Evolutionary conservation across 805 yeast genomes (phyloP), one percentile per base, ranked within the genome.

Genomic region (Wickerhamiella azymoides): DNA sequence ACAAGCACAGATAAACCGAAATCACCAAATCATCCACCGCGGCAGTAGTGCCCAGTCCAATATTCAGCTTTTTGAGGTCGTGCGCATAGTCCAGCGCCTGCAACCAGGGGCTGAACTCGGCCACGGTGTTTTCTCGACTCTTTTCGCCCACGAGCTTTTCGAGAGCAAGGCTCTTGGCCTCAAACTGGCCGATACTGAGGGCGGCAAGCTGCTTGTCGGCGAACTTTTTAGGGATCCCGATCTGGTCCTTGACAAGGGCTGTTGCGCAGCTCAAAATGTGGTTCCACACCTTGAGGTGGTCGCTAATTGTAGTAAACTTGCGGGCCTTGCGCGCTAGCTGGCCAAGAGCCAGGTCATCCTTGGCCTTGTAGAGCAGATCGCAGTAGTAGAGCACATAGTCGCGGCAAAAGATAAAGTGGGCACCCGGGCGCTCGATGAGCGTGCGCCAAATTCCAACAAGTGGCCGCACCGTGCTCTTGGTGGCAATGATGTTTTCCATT

Each of bases 381-480:
- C 81, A 71, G 54, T 71, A 79, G 56, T 79, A 81, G 40, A 65
- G 59, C 18, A 84, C 73, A 57, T 92, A 89, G 45, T 77, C 75
- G 51, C 69, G 72, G 27, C 80, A 79, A 62, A 81, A 85, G 10
- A 76, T 76, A 59, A 86, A 89, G 62, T 89, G 96, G 54, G 83
- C 84, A 0, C 99, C 99, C 0, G 96, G 92, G 17, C 93, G 64
- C 60, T 93, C 98, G 54, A 70, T 61, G 40, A 86, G 95, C 0
- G 96, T 94, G 54, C 85, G 85, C 97, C 98, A 92, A 47, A 92
- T 83, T 52, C 76, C 80, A 1, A 88, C 76, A 33, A 92, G 69
- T 10, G 80, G 76, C 56, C 85, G 82, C 37, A 77, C 75, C 2
- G 53, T 52, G 0, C 85, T 69, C 52, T 78, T 83, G 41, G 84